phyloP scores from a whole-genome alignment of 2,329 filamentous ascomycete species.

The Acephala macrosclerotiorum region DNA sequence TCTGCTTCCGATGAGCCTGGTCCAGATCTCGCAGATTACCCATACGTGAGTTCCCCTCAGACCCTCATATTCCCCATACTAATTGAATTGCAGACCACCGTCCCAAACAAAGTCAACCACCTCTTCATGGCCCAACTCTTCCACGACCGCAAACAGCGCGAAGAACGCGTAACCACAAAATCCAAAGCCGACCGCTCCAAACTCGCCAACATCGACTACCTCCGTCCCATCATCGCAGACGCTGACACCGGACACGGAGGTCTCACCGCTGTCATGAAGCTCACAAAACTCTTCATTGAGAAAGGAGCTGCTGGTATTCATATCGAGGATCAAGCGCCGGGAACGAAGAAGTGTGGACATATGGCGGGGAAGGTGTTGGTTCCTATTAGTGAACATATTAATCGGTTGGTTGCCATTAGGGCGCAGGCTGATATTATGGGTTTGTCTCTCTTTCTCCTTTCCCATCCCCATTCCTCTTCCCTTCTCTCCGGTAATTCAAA shows the following conservation, averaged over 20 bases:
- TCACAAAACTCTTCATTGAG: slow-evolving; percentile 97
- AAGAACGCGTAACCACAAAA: slow-evolving; percentile 80
- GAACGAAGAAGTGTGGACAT: slow-evolving; percentile 99
- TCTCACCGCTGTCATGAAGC: slow-evolving; percentile 98
- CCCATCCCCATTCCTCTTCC: not conserved
- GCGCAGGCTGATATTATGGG: slow-evolving; percentile 99
- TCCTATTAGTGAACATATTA: slow-evolving; percentile 97
- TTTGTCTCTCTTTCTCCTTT: slow-evolving; percentile 42
- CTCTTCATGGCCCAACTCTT: slow-evolving; percentile 99
- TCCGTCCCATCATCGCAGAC: slow-evolving; percentile 95
- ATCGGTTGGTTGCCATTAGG: slow-evolving; percentile 93
- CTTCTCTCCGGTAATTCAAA: not conserved
- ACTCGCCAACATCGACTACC: slow-evolving; percentile 86
- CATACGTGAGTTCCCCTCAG: slow-evolving; percentile 67
- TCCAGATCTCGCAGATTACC: slow-evolving; percentile 97
- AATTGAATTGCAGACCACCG: slow-evolving; percentile 76
- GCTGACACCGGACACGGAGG: slow-evolving; percentile 97
- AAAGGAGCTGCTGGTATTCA: slow-evolving; percentile 97
- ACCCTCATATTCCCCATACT: not conserved
- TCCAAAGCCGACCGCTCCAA: slow-evolving; percentile 76
- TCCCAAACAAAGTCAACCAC: slow-evolving; percentile 97
- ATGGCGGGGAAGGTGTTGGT: slow-evolving; percentile 99
- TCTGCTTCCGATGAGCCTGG: slow-evolving; percentile 95
- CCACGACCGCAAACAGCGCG: slow-evolving; percentile 98
- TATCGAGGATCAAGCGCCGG: slow-evolving; percentile 97